phyloP scores from a whole-genome alignment of 768 basidiomycete genomes.

The Naganishia onofrii region DNA sequence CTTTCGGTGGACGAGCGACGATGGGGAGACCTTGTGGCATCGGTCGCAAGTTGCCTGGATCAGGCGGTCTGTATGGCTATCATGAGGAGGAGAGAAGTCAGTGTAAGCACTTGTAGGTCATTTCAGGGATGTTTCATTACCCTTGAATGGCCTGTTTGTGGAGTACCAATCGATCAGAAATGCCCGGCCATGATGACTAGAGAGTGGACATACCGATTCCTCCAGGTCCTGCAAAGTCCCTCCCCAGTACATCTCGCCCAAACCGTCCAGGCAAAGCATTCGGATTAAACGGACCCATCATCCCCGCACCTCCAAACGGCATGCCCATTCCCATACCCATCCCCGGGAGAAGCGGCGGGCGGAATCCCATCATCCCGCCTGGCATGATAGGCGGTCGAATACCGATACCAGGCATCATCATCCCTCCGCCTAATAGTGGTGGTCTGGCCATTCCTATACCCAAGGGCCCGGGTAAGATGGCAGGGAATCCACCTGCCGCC shows the following conservation, averaged over 20 bases:
- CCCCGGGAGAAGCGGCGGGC: slow-evolving; percentile 17
- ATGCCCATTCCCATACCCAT: slow-evolving; percentile 7
- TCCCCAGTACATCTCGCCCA: slow-evolving; percentile 24
- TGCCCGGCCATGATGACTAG: background rate
- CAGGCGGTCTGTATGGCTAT: slow-evolving; percentile 29
- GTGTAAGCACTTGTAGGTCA: background rate
- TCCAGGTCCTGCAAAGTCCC: slow-evolving; percentile 28
- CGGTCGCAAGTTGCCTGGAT: slow-evolving; percentile 16
- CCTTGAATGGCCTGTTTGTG: slow-evolving; percentile 22
- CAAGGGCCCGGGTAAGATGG: background rate
- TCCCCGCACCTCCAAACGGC: background rate
- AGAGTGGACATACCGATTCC: slow-evolving; percentile 11
- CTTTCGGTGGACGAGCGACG: slow-evolving; percentile 27
- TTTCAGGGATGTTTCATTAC: background rate
- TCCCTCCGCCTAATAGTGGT: background rate
- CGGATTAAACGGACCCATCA: slow-evolving; percentile 19
- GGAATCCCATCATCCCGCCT: slow-evolving; percentile 8
- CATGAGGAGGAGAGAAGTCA: background rate
- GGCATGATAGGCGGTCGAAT: background rate
- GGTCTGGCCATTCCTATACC: slow-evolving; percentile 10
- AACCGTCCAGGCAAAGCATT: slow-evolving; percentile 25
- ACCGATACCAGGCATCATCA: background rate
- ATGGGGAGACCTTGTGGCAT: slow-evolving; percentile 26
- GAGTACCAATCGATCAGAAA: background rate
- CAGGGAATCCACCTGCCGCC: background rate